phyloP scores from a whole-genome alignment of 2,329 filamentous ascomycete species.

The Phaeosphaeria sp. region DNA sequence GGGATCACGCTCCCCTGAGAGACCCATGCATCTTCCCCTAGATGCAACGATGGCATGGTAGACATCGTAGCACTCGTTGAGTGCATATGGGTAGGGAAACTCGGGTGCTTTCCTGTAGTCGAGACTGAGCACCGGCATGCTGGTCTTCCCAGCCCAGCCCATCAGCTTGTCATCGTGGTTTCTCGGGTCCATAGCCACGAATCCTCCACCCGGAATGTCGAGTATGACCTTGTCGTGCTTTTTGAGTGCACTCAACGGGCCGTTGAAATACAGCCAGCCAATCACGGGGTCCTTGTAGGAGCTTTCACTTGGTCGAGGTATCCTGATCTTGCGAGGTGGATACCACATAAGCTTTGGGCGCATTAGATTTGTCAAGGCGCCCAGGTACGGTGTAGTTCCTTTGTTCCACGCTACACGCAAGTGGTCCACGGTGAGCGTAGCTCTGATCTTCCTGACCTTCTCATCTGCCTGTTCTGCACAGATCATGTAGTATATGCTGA shows the following conservation, averaged over 20 bases:
- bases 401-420: conserved; percentile 96
- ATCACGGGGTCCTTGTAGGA: conserved; percentile 83
- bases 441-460: conserved; percentile 90
- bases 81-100: conserved; percentile 81
- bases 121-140: conserved; percentile 86
- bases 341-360: conserved; percentile 82
- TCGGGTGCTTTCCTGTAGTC: conserved; percentile 91
- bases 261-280: conserved; percentile 95
- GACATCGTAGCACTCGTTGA: conserved; percentile 88
- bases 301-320: conserved; percentile 79
- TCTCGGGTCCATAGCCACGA: conserved; percentile 95
- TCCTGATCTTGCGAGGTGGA: conserved; percentile 81
- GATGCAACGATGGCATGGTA: conserved; percentile 77
- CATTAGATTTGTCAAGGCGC: conserved; percentile 73
- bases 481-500: conserved; percentile 88
- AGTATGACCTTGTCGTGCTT: conserved; percentile 80
- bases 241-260: conserved; percentile 77
- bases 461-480: conserved; percentile 95
- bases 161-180: conserved; percentile 94
- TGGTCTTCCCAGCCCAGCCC: conserved; percentile 88
- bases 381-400: conserved; percentile 83
- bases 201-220: conserved; percentile 92
- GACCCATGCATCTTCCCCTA: conserved; percentile 75
- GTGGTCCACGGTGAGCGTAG: conserved; percentile 87
- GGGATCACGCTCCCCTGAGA: conserved; percentile 71